phyloP scores from a whole-genome alignment of 2,329 filamentous ascomycete species.

The Zelopaecilomyces penicillatus region DNA sequence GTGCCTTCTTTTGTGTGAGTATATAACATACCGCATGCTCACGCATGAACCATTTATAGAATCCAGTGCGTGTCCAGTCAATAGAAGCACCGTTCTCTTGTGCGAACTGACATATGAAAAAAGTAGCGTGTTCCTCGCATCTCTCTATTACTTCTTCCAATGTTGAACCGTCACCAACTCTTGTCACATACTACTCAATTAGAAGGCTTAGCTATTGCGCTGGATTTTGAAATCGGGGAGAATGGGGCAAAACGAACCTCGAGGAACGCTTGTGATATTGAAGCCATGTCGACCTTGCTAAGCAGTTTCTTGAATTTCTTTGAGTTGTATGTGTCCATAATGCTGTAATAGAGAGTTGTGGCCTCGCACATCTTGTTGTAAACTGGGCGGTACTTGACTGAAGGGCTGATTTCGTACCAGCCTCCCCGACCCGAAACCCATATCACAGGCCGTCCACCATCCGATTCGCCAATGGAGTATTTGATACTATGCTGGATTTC shows the following conservation, averaged over 20 bases:
- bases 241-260: constrained; percentile 14
- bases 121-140: constrained; percentile 40
- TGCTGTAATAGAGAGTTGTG: constrained; percentile 54
- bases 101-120: constrained; percentile 44
- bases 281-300: no score
- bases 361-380: constrained; percentile 55
- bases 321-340: constrained; percentile 47
- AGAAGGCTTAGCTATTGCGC: neutral
- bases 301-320: constrained; percentile 14
- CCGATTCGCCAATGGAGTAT: constrained; percentile 47
- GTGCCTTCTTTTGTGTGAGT: neutral
- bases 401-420: constrained; percentile 60
- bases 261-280: constrained; percentile 22
- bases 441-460: constrained; percentile 47
- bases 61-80: constrained; percentile 37
- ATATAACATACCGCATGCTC: constrained; percentile 30
- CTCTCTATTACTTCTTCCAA: constrained; percentile 39
- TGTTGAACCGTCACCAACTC: constrained; percentile 43
- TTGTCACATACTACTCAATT: constrained; percentile 37
- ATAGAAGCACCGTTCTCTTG: constrained; percentile 26
- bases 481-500: constrained; percentile 42
- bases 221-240: no score
- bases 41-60: constrained; percentile 40
- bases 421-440: constrained; percentile 54
- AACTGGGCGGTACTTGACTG: constrained; percentile 45